Conservation (phyloP, 1,284 basidiomycete species). For the Leccinum variabile region DNA sequence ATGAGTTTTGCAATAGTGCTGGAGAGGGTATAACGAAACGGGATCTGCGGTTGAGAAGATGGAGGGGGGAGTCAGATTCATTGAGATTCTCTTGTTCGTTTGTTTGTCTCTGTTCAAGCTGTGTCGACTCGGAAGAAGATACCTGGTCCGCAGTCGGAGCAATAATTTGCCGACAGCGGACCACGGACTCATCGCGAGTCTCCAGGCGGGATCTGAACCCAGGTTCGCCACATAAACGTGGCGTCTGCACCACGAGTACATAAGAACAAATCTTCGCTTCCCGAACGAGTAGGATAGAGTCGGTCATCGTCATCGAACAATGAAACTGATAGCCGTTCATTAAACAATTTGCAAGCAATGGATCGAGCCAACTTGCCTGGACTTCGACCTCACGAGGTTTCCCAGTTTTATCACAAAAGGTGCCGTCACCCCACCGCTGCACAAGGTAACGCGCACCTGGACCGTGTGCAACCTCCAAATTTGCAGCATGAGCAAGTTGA, state of each 20-base stretch:
- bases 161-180: conserved; percentile 76
- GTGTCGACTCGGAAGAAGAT: conserved; percentile 33
- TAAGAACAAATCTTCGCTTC: conserved; percentile 91
- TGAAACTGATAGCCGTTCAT: conserved; percentile 65
- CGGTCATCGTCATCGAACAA: conserved; percentile 88
- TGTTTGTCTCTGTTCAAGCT: conserved; percentile 35
- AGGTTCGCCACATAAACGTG: conserved; percentile 86
- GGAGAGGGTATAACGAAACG: conserved; percentile 45
- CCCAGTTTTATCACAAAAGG: conserved; percentile 88
- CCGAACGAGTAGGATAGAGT: conserved; percentile 86
- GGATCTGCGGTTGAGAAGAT: conserved; percentile 49
- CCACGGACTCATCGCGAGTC: conserved; percentile 60
- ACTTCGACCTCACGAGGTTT: conserved; percentile 86
- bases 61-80: conserved; percentile 56
- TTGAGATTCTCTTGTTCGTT: conserved; percentile 26
- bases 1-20: conserved; percentile 23
- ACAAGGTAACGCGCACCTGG: conserved; percentile 88
- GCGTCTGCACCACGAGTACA: conserved; percentile 89
- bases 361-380: conserved; percentile 56
- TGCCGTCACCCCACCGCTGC: conserved; percentile 89
- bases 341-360: conserved; percentile 12
- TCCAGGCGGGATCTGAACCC: conserved; percentile 81
- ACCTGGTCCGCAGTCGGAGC: conserved; percentile 32
- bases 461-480: conserved; percentile 71
- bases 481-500: conserved; percentile 57